Evolutionary conservation across 2,329 filamentous ascomycete genomes (phyloP), one percentile per base, ranked within the genome.

Genomic region (Diplocarpon mali): DNA sequence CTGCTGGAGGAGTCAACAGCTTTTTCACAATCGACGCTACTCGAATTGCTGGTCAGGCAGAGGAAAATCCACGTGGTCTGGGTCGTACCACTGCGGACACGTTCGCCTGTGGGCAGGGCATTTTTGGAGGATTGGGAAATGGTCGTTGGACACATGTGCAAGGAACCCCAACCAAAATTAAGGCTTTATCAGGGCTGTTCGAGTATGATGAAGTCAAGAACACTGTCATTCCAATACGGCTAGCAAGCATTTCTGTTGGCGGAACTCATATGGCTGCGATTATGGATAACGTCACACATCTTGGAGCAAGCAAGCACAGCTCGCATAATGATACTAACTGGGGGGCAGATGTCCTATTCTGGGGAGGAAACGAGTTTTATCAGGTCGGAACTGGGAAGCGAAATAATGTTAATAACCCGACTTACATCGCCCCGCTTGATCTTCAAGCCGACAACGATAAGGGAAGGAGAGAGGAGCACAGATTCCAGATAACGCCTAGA

Each of bases 331-430:
- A 88, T 57, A 86, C 80, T 1, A 89, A 92, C 61, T 95, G 81
- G 77, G 92, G 92, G 39, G 79, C 83, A 4, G 92, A 96, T 61
- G 80, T 89, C 27, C 63, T 96, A 1, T 93, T 86, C 70, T 98
- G 89, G 86, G 92, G 92, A 50, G 87, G 87, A 42, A 98, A 96
- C 58, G 89, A 96, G 67, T 77, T 82, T 61, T 95, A 84, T 64
- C 92, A 98, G 65, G 75, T 98, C 20, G 92, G 92, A 11, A 95
- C 84, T 0, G 89, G 92, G 24, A 93, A 84, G 69, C 70, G 90
- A 50, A 92, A 78, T 58, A 96, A 96, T 59, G 60, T 84, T 9
- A 76, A 77, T 42, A 71, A 73, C 11, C 92, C 92, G 1, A 71
- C 73, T 1, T 90, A 95, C 60, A 87, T 95, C 42, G 76, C 78